Evolutionary conservation across 345 rosid genomes (phyloP).

Genomic region (Triadica sebifera): DNA sequence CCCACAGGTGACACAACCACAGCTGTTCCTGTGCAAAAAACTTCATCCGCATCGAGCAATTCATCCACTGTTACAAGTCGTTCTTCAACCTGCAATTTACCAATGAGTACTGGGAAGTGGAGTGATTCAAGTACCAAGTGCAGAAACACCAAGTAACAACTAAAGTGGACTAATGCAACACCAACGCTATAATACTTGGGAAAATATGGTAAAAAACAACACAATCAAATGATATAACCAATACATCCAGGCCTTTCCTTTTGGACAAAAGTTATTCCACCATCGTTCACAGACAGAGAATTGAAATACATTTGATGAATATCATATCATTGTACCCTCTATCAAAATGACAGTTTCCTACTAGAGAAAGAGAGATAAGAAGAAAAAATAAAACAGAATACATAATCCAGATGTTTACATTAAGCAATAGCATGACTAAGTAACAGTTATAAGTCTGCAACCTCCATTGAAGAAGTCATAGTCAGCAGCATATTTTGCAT

Average conservation of each 20-base stretch:
- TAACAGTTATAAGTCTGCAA: not conserved
- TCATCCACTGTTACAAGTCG: slow-evolving; percentile 68
- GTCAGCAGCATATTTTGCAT: no score
- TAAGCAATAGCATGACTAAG: not conserved
- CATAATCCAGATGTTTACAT: not conserved
- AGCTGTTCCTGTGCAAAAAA: slow-evolving; percentile 95
- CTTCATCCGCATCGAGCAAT: slow-evolving; percentile 87
- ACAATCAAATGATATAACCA: no score
- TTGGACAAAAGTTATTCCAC: no score
- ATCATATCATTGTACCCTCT: not conserved
- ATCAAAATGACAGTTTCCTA: not conserved
- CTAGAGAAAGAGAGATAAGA: not conserved
- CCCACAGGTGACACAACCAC: slow-evolving; percentile 96
- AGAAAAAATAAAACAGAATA: not conserved
- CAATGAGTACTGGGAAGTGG: no score
- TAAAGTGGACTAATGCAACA: no score
- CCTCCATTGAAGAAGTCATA: not conserved
- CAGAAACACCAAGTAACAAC: no score
- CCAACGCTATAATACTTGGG: no score
- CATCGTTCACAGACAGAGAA: not conserved
- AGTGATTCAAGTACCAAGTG: no score
- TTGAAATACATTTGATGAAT: not conserved
- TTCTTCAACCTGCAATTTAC: slow-evolving; percentile 63
- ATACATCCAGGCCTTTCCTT: no score
- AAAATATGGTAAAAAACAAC: no score